A percentile compares a stretch with the other conserved stretches of the same genome.
Conservation (phyloP, 23 red algal genomes). For the Chondrus crispus region DNA sequence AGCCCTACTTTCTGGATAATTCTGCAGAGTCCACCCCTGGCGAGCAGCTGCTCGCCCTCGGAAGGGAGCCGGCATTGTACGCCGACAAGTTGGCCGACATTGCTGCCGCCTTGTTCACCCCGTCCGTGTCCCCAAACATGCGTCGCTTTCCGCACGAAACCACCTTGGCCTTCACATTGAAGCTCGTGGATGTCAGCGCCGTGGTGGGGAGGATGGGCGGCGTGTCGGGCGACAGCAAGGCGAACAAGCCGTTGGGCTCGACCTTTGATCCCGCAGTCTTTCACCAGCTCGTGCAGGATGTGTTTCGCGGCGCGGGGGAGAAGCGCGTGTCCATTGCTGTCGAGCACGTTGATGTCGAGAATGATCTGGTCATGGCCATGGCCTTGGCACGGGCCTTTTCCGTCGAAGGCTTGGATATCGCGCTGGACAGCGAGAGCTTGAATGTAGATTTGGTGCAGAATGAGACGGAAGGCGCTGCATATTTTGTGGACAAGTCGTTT, state of each 20-base stretch:
- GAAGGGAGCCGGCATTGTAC: neutral
- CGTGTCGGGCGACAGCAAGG: conserved; percentile 13
- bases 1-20: conserved; percentile 28
- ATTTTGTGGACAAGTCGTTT: conserved; percentile 24
- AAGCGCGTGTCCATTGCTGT: neutral
- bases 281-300: neutral
- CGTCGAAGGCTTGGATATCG: conserved; percentile 30
- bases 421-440: conserved; percentile 10
- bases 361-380: conserved; percentile 23
- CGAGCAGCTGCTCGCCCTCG: conserved; percentile 19
- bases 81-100: conserved; percentile 17
- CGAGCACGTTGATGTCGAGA: neutral
- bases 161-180: conserved; percentile 19
- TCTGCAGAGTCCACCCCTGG: neutral
- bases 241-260: neutral
- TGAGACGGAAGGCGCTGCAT: neutral
- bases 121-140: conserved; percentile 5
- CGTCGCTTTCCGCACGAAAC: conserved; percentile 41
- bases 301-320: neutral
- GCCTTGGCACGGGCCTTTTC: conserved; percentile 50
- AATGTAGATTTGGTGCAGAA: neutral
- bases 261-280: conserved; percentile 18
- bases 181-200: conserved; percentile 38
- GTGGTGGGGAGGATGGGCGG: conserved; percentile 18
- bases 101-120: conserved; percentile 19